A percentile compares a stretch with the other conserved stretches of the same genome.
Conservation (phyloP, 2,329 filamentous ascomycete species). For the Hypoxylon sp. region DNA sequence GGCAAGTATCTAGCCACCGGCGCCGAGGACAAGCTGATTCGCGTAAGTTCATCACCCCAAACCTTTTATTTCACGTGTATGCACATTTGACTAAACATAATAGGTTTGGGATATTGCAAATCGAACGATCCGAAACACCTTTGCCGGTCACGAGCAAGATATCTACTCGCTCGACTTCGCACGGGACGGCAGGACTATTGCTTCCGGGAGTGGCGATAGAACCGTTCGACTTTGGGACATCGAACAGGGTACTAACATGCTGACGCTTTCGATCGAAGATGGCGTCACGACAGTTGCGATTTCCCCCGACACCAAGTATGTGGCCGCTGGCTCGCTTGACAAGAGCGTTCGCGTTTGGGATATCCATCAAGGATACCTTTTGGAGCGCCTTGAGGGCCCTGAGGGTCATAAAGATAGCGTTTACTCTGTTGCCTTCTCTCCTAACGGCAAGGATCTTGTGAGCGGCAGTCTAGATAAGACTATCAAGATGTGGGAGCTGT, state of each 20-base stretch:
- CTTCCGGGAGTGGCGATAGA: slow-evolving; percentile 93
- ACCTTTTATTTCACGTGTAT: neutral
- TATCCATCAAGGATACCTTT: slow-evolving; percentile 84
- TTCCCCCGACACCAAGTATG: slow-evolving; percentile 93
- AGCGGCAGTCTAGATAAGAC: slow-evolving; percentile 97
- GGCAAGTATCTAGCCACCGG: slow-evolving; percentile 94
- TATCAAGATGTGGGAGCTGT: slow-evolving; percentile 99
- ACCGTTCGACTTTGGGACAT: slow-evolving; percentile 98
- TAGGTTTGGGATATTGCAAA: slow-evolving; percentile 95
- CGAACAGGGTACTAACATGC: slow-evolving; percentile 83
- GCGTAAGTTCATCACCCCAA: slow-evolving; percentile 71
- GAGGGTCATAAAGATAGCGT: slow-evolving; percentile 98
- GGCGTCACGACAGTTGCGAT: slow-evolving; percentile 98
- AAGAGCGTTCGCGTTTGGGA: slow-evolving; percentile 99
- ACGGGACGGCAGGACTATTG: slow-evolving; percentile 92
- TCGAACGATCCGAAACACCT: slow-evolving; percentile 89
- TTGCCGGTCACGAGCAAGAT: slow-evolving; percentile 97
- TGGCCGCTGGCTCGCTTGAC: slow-evolving; percentile 94
- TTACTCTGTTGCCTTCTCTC: slow-evolving; percentile 96
- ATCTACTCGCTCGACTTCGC: slow-evolving; percentile 98
- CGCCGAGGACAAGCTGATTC: slow-evolving; percentile 96
- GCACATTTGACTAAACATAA: slow-evolving; percentile 30
- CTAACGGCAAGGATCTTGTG: slow-evolving; percentile 92
- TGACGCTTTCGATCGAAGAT: slow-evolving; percentile 93
- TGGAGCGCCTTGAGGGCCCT: slow-evolving; percentile 92